Evolutionary conservation across 371 early-diverging fungal genomes (phyloP), one percentile per base, ranked within the genome.

Genomic region (Rhizomucor pusillus): DNA sequence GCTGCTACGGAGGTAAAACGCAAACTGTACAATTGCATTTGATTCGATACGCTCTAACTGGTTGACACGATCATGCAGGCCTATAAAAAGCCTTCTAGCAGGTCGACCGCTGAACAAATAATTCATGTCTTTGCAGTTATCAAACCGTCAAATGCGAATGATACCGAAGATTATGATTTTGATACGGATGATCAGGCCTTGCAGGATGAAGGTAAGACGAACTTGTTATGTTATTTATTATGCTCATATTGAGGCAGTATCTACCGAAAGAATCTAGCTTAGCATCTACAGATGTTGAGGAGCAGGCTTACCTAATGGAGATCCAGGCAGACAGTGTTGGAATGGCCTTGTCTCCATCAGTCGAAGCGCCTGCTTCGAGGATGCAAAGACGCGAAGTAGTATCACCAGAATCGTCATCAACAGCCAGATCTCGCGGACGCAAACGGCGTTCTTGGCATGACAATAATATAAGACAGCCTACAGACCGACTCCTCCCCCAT

Each of bases 51-150:
- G n/a, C n/a, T n/a, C n/a, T n/a, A n/a, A n/a, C n/a, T n/a, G n/a
- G n/a, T n/a, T n/a, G n/a, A n/a, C n/a, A n/a, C n/a, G n/a, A n/a
- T n/a, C n/a, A n/a, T n/a, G 7, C 22, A 63, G 63, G 60, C 61
- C 22, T 61, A 57, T 37, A 52, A 55, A 18, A 43, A 24, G 35
- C 45, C 49, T 45, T 35, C 56, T 3, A 56, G 61, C 4, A 51
- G 49, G 43, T 20, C 59, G 1, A 58, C 55, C 18, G 66, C 66
- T 22, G 59, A 59, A 35, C 57, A 65, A 44, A 61, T 62, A 24
- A 74, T 77, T 23, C 75, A 73, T 29, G 62, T 71, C 41, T 71
- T 73, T 54, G 66, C 71, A 3, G 50, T 61, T 5, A 65, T 72
- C 66, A 59, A 58, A 51, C 68, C 70, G 5, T 65, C 68, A 9